Base-by-base conservation (phyloP, 495 filamentous ascomycete species). In the Penicillium coffeae region DNA sequence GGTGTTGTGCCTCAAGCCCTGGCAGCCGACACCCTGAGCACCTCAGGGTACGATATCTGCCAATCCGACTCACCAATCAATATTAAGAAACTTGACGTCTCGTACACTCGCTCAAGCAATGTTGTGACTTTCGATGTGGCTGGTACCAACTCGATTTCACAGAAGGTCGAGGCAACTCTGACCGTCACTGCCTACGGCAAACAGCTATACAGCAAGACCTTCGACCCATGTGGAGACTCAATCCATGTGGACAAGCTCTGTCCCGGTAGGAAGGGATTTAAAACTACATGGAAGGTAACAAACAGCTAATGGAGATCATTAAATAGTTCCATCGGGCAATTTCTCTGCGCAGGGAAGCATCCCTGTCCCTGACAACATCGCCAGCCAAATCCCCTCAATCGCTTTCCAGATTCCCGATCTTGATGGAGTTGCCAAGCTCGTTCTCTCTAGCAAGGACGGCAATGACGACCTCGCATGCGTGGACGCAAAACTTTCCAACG, bases 391-490 rank as follows among this genome's bases (percentile, higher is more conserved):
- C 45, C 93, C 93, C 8, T 76, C 83, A 0, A 95, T 98, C 54
- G 93, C 93, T 3, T 98, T 97, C 68, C 79, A 80, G 45, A 75
- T 98, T 30, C 93, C 93, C 19, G 89, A 98, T 69, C 81, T 98
- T 45, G 89, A 91, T 38, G 91, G 92, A 27, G 71, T 87, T 66
- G 93, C 89, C 30, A 91, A 84, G 34, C 64, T 98, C 48, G 69
- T 89, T 52, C 74, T 98, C 3, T 83, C 76, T 42, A 74, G 86
- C 6, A 65, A 80, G 14, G 78, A 83, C 8, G 75, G 69, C 13
- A 76, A 74, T 19, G 55, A 73, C 37, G 73, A 84, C 45, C 74
- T 96, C 8, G 92, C 91, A 12, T 98, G 93, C 66, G 82, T 97
- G 20, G 69, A 88, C 55, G 90, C 91, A 3, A 63, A 80, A 8